Evolutionary conservation across 2,329 filamentous ascomycete genomes (phyloP).

Genomic region (Colletotrichum echinochloae): DNA sequence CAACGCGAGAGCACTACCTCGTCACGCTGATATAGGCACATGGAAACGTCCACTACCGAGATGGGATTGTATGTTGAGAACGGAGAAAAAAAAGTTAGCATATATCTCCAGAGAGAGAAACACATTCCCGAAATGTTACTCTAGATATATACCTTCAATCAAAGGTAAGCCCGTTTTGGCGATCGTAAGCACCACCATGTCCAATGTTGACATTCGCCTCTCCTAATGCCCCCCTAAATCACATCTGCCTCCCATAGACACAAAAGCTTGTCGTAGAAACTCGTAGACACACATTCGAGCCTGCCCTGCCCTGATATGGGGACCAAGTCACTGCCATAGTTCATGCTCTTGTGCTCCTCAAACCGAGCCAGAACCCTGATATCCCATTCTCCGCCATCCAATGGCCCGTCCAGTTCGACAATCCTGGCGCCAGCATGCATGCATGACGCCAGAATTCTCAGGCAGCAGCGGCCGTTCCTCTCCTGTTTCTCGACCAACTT

Average conservation of each 20-base stretch:
- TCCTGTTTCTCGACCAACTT: slow-evolving; percentile 64
- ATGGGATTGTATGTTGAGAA: neutral
- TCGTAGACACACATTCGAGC: slow-evolving; percentile 73
- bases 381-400: slow-evolving; percentile 60
- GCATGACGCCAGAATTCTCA: slow-evolving; percentile 82
- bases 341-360: slow-evolving; percentile 93
- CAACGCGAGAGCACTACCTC: neutral
- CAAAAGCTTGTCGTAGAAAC: slow-evolving; percentile 80
- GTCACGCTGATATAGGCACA: neutral
- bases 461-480: slow-evolving; percentile 45
- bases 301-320: slow-evolving; percentile 49
- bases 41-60: too few relatives aligned
- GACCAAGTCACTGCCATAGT: slow-evolving; percentile 85
- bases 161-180: neutral
- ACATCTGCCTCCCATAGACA: slow-evolving; percentile 69
- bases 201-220: neutral
- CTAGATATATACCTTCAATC: neutral
- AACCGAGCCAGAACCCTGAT: slow-evolving; percentile 78
- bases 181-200: neutral
- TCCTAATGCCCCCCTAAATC: neutral
- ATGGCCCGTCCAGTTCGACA: slow-evolving; percentile 57
- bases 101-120: too few relatives aligned
- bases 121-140: too few relatives aligned
- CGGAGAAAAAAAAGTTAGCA: neutral
- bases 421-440: slow-evolving; percentile 90